These are phyloP conservation scores for Thielaviopsis ethacetica DNA, from an alignment of 2,329 filamentous ascomycete genomes.

Conservation along the genomic window DNA sequence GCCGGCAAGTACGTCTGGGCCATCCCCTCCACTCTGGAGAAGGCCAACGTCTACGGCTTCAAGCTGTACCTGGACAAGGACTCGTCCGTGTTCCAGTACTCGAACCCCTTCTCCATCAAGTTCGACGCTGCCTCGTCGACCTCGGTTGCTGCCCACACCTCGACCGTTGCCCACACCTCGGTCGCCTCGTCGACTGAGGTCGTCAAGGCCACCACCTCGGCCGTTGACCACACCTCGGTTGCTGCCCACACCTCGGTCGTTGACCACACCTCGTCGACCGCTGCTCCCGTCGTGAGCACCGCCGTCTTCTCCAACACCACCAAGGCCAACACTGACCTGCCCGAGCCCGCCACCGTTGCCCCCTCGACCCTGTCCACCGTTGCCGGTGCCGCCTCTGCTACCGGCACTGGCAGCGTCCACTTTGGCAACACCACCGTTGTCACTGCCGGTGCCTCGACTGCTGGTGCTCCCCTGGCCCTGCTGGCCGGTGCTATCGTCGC, in stretches of 20 bases:
- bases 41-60: constrained; percentile 38
- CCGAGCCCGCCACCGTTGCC: constrained; percentile 16
- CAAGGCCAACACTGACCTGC: constrained; percentile 17
- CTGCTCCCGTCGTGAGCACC: neutral
- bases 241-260: neutral
- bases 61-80: constrained; percentile 34
- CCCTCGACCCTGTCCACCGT: neutral
- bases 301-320: constrained; percentile 12
- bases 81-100: constrained; percentile 40
- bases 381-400: constrained; percentile 4
- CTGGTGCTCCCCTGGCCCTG: constrained; percentile 9
- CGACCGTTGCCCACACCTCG: constrained; percentile 15
- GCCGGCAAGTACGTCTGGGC: constrained; percentile 32
- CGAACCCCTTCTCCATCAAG: constrained; percentile 41
- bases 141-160: constrained; percentile 3
- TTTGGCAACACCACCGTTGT: constrained; percentile 9
- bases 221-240: neutral
- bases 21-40: constrained; percentile 29
- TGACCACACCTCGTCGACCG: neutral
- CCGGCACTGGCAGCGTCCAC: constrained; percentile 13
- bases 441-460: constrained; percentile 9
- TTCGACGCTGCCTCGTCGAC: constrained; percentile 16
- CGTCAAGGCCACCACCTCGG: constrained; percentile 15
- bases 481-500: constrained; percentile 7
- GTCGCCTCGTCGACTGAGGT: constrained; percentile 13